A percentile compares a stretch with the other conserved stretches of the same genome.
These are phyloP conservation scores for Mycena rosella DNA, from an alignment of 768 basidiomycete genomes.

Conservation along the genomic window DNA sequence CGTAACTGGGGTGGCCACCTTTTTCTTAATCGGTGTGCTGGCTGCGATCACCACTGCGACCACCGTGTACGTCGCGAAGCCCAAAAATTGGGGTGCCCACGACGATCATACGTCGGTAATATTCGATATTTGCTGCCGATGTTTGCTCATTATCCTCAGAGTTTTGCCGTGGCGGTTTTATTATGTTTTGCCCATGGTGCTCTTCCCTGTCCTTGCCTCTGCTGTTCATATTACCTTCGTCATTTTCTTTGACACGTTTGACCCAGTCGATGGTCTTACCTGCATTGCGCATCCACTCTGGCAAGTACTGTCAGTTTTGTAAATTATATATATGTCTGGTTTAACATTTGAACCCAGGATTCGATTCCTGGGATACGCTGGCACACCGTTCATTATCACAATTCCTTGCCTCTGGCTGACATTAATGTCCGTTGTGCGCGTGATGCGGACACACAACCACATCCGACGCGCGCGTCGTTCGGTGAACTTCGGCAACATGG, in stretches of 20 bases:
- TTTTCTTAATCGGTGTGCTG: slow-evolving; percentile 24
- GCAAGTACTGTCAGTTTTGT: neutral
- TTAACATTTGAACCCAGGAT: slow-evolving; percentile 15
- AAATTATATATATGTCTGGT: neutral
- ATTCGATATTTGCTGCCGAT: neutral
- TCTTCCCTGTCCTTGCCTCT: slow-evolving; percentile 35
- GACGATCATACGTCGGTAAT: slow-evolving; percentile 16
- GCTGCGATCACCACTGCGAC: slow-evolving; percentile 34
- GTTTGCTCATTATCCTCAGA: neutral
- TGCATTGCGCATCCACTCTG: slow-evolving; percentile 30
- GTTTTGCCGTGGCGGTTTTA: slow-evolving; percentile 27
- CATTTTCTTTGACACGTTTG: slow-evolving; percentile 28
- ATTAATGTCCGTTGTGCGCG: slow-evolving; percentile 14
- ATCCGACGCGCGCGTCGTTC: slow-evolving; percentile 36
- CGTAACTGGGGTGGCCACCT: slow-evolving; percentile 16
- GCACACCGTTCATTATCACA: slow-evolving; percentile 31
- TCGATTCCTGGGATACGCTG: slow-evolving; percentile 24
- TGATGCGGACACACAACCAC: slow-evolving; percentile 26
- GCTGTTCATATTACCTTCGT: slow-evolving; percentile 29
- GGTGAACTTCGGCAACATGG: slow-evolving; percentile 17
- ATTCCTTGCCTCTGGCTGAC: slow-evolving; percentile 31
- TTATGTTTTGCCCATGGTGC: slow-evolving; percentile 30
- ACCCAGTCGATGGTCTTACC: slow-evolving; percentile 22
- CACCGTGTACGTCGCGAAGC: slow-evolving; percentile 28
- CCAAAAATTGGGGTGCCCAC: slow-evolving; percentile 28